These are phyloP conservation scores for Lasiosphaeriaceae sp. DNA, from an alignment of 495 filamentous ascomycete species.

Conservation along the genomic window DNA sequence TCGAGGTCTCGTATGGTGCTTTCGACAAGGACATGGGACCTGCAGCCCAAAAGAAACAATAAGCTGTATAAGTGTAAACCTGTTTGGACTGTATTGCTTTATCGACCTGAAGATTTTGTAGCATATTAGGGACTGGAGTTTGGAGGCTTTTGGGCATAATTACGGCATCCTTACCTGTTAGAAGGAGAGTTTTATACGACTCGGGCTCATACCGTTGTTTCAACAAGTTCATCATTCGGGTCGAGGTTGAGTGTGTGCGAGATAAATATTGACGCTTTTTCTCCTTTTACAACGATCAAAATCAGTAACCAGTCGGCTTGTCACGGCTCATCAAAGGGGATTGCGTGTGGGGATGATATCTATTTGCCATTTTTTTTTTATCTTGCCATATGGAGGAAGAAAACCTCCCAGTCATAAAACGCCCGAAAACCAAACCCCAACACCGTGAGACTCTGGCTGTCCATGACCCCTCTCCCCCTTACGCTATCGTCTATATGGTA, in stretches of 20 bases:
- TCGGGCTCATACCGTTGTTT: background rate
- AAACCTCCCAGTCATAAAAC: background rate
- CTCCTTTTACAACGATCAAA: background rate
- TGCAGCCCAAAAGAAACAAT: slow-evolving; percentile 78
- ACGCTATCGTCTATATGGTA: background rate
- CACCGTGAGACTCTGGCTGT: background rate
- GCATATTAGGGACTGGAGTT: slow-evolving; percentile 18
- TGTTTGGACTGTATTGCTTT: background rate
- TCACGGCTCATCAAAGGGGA: background rate
- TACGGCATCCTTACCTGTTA: slow-evolving; percentile 4
- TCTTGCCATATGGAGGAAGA: background rate
- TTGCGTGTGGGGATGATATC: background rate
- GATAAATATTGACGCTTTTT: background rate
- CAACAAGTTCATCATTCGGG: background rate
- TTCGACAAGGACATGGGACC: slow-evolving; percentile 96
- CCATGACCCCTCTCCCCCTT: background rate
- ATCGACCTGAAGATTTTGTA: slow-evolving; percentile 1
- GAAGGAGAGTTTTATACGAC: background rate
- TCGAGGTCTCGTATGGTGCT: slow-evolving; percentile 86
- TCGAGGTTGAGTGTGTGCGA: background rate
- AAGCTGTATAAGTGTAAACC: slow-evolving; percentile 30
- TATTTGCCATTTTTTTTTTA: background rate
- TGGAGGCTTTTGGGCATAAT: slow-evolving; percentile 12
- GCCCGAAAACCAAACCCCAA: background rate
- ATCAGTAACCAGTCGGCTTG: background rate